Percentiles rank a stretch among this genome's conserved stretches.
These are phyloP conservation scores for Paramecium caudatum DNA, from an alignment of 73 alveolate genomes.

Conservation along the genomic window DNA sequence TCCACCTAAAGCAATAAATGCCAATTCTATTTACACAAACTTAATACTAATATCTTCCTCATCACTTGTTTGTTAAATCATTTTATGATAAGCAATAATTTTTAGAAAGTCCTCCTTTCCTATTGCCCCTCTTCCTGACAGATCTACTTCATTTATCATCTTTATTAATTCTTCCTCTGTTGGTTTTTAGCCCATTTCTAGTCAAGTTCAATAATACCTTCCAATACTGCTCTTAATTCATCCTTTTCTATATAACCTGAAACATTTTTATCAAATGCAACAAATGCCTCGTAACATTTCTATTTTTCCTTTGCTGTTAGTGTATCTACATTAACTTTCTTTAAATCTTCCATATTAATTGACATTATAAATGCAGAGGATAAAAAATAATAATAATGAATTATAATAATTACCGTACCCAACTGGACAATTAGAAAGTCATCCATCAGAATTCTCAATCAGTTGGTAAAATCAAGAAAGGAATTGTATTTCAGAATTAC, in stretches of 20 bases:
- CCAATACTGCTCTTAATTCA: constrained; percentile 83
- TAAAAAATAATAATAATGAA: constrained; percentile 32
- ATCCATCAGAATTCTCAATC: constrained; percentile 9
- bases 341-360: constrained; percentile 60
- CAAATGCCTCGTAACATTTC: constrained; percentile 88
- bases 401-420: constrained; percentile 12
- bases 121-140: constrained; percentile 73
- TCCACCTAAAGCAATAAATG: constrained; percentile 98
- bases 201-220: constrained; percentile 53
- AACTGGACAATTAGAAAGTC: background rate
- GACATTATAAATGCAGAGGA: constrained; percentile 46
- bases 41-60: constrained; percentile 73
- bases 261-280: constrained; percentile 87
- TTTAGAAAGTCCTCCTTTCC: constrained; percentile 70
- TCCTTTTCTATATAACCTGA: constrained; percentile 82
- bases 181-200: constrained; percentile 75
- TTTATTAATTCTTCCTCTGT: constrained; percentile 71
- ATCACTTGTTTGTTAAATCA: constrained; percentile 64
- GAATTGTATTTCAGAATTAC: constrained; percentile 42
- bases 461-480: constrained; percentile 58
- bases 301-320: constrained; percentile 84
- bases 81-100: constrained; percentile 70
- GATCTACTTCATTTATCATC: constrained; percentile 75
- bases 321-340: constrained; percentile 58
- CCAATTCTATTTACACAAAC: constrained; percentile 65